Evolutionary conservation across 2,329 filamentous ascomycete genomes (phyloP), one percentile per base, ranked within the genome.

Genomic region (Sclerotinia trifoliorum): DNA sequence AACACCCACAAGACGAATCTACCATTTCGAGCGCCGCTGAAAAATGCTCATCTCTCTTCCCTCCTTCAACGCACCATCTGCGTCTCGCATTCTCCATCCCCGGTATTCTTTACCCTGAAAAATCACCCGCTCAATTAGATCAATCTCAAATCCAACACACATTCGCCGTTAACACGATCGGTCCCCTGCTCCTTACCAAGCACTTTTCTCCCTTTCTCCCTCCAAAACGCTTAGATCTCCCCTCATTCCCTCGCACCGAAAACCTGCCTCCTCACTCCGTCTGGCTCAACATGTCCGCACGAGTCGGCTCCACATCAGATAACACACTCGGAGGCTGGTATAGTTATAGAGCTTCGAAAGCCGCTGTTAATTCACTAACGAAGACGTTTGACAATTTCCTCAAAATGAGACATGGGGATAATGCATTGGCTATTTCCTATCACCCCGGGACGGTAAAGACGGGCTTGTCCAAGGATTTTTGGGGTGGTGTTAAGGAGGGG

Each of bases 371-470:
- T 71, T 89, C 89, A 75, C 68, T 93, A 17, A 86, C 86, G 10
- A 91, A 88, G 79, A 90, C 85, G 8, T 88, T 93, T 70, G 92
- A 95, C 77, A 83, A 90, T 39, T 85, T 88, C 75, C 79, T 95
- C 44, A 78, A 79, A 48, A 81, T 83, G 5, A 82, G 83, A 54
- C 83, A 84, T 69, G 87, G 83, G 0, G 84, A 85, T 0, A 87
- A 85, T 64, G 90, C 90, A 0, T 81, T 93, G 72, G 87, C 87
- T 1, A 80, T 96, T 15, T 85, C 84, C 13, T 83, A 95, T 75
- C 92, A 95, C 78, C 92, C 92, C 1, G 92, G 92, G 3, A 95
- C 92, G 1, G 91, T 95, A 61, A 88, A 85, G 80, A 95, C 92
- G 63, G 88, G 85, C 13, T 80, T 96, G 70, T 92, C 88, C 71